Base-by-base conservation (phyloP, 2,329 filamentous ascomycete species). In the Penicillium janthinellum region DNA sequence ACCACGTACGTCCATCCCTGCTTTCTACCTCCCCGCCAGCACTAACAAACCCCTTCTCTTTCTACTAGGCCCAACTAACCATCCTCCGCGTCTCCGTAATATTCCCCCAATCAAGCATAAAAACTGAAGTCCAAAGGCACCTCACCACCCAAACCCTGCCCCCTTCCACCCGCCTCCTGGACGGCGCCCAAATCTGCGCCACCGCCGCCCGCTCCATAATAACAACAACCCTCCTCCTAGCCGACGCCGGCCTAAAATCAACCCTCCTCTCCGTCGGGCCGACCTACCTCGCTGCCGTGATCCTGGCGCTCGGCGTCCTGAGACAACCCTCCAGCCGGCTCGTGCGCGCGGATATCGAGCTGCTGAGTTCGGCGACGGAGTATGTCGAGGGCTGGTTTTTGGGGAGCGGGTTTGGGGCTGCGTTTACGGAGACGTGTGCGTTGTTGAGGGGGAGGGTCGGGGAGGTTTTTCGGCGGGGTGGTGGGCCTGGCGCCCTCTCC, bases 21-120 rank as follows among this genome's bases (percentile, higher is more conserved):
- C 22, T 22, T 22, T 22, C 22, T 22, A 22, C 6, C 5, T 10
- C n/a, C 28, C 31, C 17, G 22, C 12, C 34, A 22, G 5, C 42
- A 45, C 10, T 35, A 4, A 22, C 22, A 22, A 22, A 22, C 3
- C 22, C 22, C 22, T 3, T 22, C 2, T 4, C 22, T 22, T 22
- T 22, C 22, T 22, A 22, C 22, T 22, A 58, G 56, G 48, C 56
- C 8, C 56, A 58, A 37, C 56, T 58, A 8, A 58, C 49, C 42
- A 35, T 58, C n/a, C 31, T 58, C 31, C 56, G 56, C 22, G 22
- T 58, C 14, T 31, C 56, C 34, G 28, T 58, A 22, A 45, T 58
- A 10, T 58, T 54, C 49, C 49, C 56, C 31, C 49, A 53, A 34
- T 14, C 4, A 6, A 58, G 56, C 8, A 53, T 52, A 14, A 38